Evolutionary conservation across 2,329 filamentous ascomycete genomes (phyloP).

Genomic region (Diplocarpon mali): DNA sequence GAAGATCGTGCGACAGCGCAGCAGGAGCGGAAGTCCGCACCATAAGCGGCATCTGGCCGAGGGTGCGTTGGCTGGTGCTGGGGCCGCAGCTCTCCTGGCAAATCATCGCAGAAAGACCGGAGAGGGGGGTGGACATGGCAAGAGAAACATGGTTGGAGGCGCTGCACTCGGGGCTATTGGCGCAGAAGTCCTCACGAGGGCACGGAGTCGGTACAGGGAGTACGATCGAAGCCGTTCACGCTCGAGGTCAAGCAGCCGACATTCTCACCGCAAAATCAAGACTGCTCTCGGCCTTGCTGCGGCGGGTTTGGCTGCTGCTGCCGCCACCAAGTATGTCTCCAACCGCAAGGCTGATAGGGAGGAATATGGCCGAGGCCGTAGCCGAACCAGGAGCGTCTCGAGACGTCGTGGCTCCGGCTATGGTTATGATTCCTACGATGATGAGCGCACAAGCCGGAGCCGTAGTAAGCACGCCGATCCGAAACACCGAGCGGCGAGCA

Average conservation of each 20-base stretch:
- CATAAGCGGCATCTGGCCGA: slow-evolving; percentile 51
- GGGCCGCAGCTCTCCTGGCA: slow-evolving; percentile 46
- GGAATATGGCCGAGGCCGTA: slow-evolving; percentile 41
- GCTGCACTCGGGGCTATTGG: slow-evolving; percentile 52
- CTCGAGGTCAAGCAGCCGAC: slow-evolving; percentile 27
- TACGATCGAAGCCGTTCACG: slow-evolving; percentile 33
- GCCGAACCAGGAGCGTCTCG: slow-evolving; percentile 36
- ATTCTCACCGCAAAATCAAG: slow-evolving; percentile 39
- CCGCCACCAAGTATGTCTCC: slow-evolving; percentile 54
- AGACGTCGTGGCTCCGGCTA: slow-evolving; percentile 32
- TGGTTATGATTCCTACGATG: slow-evolving; percentile 20
- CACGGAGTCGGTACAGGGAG: slow-evolving; percentile 50
- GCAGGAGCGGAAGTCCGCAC: slow-evolving; percentile 36
- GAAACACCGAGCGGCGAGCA: slow-evolving; percentile 31
- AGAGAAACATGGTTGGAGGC: slow-evolving; percentile 32
- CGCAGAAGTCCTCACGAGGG: slow-evolving; percentile 48
- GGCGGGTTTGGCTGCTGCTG: slow-evolving; percentile 51
- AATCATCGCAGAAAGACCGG: slow-evolving; percentile 38
- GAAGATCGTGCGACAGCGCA: slow-evolving; percentile 35
- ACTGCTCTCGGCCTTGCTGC: slow-evolving; percentile 52
- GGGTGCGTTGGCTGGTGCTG: slow-evolving; percentile 53
- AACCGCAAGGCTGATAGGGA: slow-evolving; percentile 49
- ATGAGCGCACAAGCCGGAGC: slow-evolving; percentile 28
- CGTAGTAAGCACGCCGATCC: slow-evolving; percentile 38
- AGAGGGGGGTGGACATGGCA: slow-evolving; percentile 21